A percentile compares a stretch with the other conserved stretches of the same genome.
Conservation (phyloP, 2,329 filamentous ascomycete genomes). For the Sclerotinia borealis region DNA sequence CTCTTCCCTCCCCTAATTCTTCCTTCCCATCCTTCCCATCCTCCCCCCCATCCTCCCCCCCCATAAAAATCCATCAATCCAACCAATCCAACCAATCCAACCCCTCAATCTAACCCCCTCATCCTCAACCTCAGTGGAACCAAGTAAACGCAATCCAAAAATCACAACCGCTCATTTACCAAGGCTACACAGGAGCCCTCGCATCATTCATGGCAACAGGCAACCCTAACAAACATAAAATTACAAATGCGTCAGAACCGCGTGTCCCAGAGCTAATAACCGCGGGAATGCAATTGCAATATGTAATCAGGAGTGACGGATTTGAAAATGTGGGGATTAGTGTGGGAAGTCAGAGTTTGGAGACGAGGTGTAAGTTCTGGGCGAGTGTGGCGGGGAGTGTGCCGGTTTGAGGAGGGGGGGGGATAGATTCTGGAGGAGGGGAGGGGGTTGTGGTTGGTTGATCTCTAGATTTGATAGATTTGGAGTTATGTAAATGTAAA, state of each 20-base stretch:
- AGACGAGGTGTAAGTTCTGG: slow-evolving; percentile 48
- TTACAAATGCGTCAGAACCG: slow-evolving; percentile 40
- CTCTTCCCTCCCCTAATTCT: neutral
- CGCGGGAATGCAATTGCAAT: slow-evolving; percentile 47
- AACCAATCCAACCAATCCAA: neutral
- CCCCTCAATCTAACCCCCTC: neutral
- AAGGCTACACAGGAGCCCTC: slow-evolving; percentile 52
- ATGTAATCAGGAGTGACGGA: slow-evolving; percentile 42
- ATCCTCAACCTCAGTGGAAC: slow-evolving; percentile 44
- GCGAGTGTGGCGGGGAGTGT: slow-evolving; percentile 39
- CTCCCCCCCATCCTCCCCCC: neutral
- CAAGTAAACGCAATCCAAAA: slow-evolving; percentile 46
- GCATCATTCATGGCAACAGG: slow-evolving; percentile 55
- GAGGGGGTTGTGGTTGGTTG: too few species aligned
- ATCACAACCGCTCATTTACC: slow-evolving; percentile 47
- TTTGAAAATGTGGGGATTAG: slow-evolving; percentile 38
- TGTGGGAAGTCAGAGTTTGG: slow-evolving; percentile 31
- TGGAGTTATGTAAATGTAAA: too few species aligned
- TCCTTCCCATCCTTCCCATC: neutral
- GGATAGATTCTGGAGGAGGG: neutral
- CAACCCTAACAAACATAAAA: slow-evolving; percentile 51
- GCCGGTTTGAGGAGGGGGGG: slow-evolving; percentile 35
- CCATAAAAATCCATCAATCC: neutral
- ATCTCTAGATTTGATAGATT: too few species aligned
- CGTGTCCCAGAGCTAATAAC: slow-evolving; percentile 39